Percentiles rank a stretch among this genome's conserved stretches.
phyloP scores from a whole-genome alignment of 495 filamentous ascomycete genomes.

The Lepidopterella palustris region DNA sequence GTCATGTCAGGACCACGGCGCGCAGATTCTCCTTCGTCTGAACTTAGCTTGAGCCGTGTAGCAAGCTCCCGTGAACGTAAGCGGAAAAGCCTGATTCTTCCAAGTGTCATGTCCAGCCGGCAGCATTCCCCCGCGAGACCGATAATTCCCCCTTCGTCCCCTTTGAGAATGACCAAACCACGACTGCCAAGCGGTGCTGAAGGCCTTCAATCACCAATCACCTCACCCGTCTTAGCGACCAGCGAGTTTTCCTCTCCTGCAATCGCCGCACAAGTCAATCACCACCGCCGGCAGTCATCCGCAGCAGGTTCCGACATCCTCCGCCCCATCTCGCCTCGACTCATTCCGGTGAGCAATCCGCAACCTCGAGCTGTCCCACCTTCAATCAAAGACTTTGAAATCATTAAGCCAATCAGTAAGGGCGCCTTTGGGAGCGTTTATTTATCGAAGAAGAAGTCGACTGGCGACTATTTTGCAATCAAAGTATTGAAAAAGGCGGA shows the following conservation, averaged over 20 bases:
- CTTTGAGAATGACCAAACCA: conserved; percentile 78
- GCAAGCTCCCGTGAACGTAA: conserved; percentile 70
- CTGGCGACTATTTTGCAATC: conserved; percentile 96
- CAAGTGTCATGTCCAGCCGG: conserved; percentile 65
- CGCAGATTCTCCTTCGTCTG: conserved; percentile 87
- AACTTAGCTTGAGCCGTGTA: conserved; percentile 63
- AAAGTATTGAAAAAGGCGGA: conserved; percentile 98
- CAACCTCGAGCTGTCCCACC: conserved; percentile 79
- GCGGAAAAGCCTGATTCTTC: conserved; percentile 72
- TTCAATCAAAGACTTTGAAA: conserved; percentile 98
- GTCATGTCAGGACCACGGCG: conserved; percentile 58
- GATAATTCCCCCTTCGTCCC: conserved; percentile 69
- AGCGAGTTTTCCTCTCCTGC: conserved; percentile 76
- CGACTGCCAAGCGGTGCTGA: conserved; percentile 69
- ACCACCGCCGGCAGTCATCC: conserved; percentile 90
- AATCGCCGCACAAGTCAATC: conserved; percentile 47
- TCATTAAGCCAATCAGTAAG: conserved; percentile 99
- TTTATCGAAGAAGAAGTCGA: conserved; percentile 94
- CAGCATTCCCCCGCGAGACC: conserved; percentile 76
- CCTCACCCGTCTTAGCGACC: conserved; percentile 75
- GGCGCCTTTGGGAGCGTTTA: conserved; percentile 98
- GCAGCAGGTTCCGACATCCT: conserved; percentile 64
- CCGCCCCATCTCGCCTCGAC: conserved; percentile 72
- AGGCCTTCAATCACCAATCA: conserved; percentile 73
- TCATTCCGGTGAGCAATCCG: conserved; percentile 60